Evolutionary conservation across 208 protist species (phyloP), one percentile per base, ranked within the genome.

Genomic region (Leishmania mexicana): DNA sequence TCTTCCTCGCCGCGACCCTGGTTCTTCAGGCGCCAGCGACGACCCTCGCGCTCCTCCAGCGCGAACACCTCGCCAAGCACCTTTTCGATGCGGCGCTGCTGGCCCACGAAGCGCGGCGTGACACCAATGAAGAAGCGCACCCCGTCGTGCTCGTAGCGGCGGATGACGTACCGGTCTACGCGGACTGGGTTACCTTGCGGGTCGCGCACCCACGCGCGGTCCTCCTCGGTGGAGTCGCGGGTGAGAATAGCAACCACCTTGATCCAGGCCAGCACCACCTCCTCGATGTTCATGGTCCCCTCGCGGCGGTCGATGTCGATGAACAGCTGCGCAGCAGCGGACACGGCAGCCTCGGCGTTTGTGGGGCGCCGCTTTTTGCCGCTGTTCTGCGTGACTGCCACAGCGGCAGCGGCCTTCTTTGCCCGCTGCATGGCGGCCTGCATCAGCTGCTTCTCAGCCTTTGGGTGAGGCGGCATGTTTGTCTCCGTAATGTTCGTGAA

Each of bases 61-160:
- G 81, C 81, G 76, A 81, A 79, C 45, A 88, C 75, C 68, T 87
- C 87, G 21, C 65, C 83, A 5, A 91, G 85, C 35, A 90, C 83
- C 57, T 83, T 84, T 65, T 91, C 89, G 31, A 90, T 81, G 40
- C 86, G 85, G 0, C 86, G 85, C 82, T 93, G 87, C 83, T 93
- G 85, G 17, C 90, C 88, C 8, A 91, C 58, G 78, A 95, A 94
- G 35, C 90, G 87, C 40, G 92, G 90, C 5, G 92, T 92, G 21
- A 94, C 88, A 28, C 92, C 92, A 49, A 96, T 88, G 74, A 96
- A 96, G 81, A 91, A 93, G 38, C 92, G 92, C 42, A 94, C 84
- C 0, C 89, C 89, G 79, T 96, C 89, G 49, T 92, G 86, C 84
- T 96, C 90, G 57, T 90, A 85, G 45, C 92, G 90, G 10, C 90